phyloP scores from a whole-genome alignment of 129 eudicot species.

The Flaveria brownii region DNA sequence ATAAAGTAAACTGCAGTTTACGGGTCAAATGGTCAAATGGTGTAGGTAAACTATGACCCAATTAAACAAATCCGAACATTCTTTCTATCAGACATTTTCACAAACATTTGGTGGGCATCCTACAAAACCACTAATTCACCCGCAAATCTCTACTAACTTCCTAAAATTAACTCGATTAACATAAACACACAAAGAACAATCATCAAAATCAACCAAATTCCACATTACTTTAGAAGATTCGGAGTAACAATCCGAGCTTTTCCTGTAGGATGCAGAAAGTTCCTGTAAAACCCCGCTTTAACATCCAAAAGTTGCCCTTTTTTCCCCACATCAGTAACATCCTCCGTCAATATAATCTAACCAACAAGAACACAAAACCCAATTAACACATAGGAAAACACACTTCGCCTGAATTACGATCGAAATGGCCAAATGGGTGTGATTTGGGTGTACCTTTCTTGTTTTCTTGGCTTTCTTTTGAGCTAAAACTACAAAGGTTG shows the following conservation, averaged over 20 bases:
- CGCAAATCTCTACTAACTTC: neutral
- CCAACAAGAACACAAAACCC: constrained; percentile 20
- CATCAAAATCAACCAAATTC: constrained; percentile 15
- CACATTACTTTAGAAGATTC: constrained; percentile 57
- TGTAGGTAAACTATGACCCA: too few relatives aligned
- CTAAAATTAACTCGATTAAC: neutral
- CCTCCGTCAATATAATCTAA: constrained; percentile 86
- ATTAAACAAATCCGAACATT: constrained; percentile 17
- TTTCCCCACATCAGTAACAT: constrained; percentile 74
- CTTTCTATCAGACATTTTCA: constrained; percentile 12
- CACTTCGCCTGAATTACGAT: neutral
- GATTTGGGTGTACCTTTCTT: constrained; percentile 51
- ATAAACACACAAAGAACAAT: neutral
- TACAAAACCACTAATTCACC: neutral
- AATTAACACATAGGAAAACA: neutral
- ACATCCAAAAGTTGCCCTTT: constrained; percentile 84
- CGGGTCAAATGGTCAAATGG: too few relatives aligned
- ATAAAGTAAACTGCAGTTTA: too few relatives aligned
- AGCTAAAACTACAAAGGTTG: constrained; percentile 47
- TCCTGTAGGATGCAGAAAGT: constrained; percentile 73
- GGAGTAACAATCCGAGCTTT: constrained; percentile 85
- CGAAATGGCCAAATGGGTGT: constrained; percentile 18
- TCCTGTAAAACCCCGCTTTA: constrained; percentile 80
- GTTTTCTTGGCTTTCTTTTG: constrained; percentile 80
- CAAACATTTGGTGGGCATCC: constrained; percentile 32